Evolutionary conservation across 2,329 filamentous ascomycete species (phyloP), one percentile per base, ranked within the genome.

Genomic region (Graphilbum ipis-grandicollis): DNA sequence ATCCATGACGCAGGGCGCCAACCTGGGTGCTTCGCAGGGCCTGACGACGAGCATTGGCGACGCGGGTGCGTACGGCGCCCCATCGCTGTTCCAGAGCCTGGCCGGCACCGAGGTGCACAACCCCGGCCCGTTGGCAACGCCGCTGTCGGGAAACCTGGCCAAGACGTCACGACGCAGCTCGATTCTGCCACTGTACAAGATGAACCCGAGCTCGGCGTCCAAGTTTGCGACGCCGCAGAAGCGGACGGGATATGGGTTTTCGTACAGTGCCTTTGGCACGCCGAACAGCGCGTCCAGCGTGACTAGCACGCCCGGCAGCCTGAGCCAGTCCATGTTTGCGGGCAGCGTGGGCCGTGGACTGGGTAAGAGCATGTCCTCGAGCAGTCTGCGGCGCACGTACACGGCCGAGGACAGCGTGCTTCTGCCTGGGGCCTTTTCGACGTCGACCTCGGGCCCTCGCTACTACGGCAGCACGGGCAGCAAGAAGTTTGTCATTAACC

Each of bases 401-500:
- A 83, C 78, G 40, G 68, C 78, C 0, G 82, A 93, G 38, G 83
- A 92, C 45, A 93, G 83, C 54, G 79, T 94, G 39, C 64, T 94
- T 21, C 72, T 81, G 2, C 85, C 86, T 1, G 83, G 83, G 28
- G 84, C 85, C 2, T 86, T 94, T 54, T 81, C 82, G n/a, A n/a
- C n/a, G 2, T 66, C 78, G 19, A 78, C 71, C 50, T 61, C 69
- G 15, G 66, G 65, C 39, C 65, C 69, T 26, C 71, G 77, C 40
- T 68, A 73, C 46, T 78, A 76, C 36, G 69, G 72, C n/a, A 74
- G 66, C 51, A 68, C 68, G 34, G 71, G 71, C 51, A 72, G 93
- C 47, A 94, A 94, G 62, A 86, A 85, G 55, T 69, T 98, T 39
- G 79, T 86, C 37, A 94, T 98, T 53, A 92, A 94, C 57, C 78